phyloP scores from a whole-genome alignment of 352 stramenopile genomes.

The Aphanomyces invadans region DNA sequence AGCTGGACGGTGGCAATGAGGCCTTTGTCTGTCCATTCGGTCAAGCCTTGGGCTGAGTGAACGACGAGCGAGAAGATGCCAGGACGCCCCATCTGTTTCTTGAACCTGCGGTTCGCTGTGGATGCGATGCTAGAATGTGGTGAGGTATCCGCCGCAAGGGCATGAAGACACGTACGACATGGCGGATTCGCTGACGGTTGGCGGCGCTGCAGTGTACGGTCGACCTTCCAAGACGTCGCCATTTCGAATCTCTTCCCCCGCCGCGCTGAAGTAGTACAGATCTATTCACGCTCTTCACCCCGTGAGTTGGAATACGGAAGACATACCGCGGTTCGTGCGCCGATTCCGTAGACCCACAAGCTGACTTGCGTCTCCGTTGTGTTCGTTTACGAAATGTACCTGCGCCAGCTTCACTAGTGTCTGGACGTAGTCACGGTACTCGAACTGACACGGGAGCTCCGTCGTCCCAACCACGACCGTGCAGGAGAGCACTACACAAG shows the following conservation, averaged over 20 bases:
- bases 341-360: conserved; percentile 14
- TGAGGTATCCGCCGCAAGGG: neutral
- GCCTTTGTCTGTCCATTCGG: neutral
- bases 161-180: conserved; percentile 15
- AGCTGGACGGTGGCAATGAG: conserved; percentile 18
- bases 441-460: conserved; percentile 19
- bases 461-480: neutral
- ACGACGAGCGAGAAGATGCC: conserved; percentile 24
- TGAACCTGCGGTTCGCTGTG: conserved; percentile 1
- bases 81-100: conserved; percentile 17
- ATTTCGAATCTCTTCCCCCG: conserved; percentile 21
- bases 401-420: conserved; percentile 16
- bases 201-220: conserved; percentile 24
- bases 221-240: conserved; percentile 28
- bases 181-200: conserved; percentile 16
- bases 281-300: neutral
- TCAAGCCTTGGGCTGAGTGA: conserved; percentile 11
- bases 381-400: conserved; percentile 4
- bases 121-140: conserved; percentile 13
- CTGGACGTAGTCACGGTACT: conserved; percentile 17
- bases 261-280: conserved; percentile 24
- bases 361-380: conserved; percentile 6
- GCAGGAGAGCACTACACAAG: conserved; percentile 17
- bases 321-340: conserved; percentile 13
- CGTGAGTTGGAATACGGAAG: neutral